phyloP scores from a whole-genome alignment of 2,329 filamentous ascomycete genomes.

The Fusarium oxysporum region DNA sequence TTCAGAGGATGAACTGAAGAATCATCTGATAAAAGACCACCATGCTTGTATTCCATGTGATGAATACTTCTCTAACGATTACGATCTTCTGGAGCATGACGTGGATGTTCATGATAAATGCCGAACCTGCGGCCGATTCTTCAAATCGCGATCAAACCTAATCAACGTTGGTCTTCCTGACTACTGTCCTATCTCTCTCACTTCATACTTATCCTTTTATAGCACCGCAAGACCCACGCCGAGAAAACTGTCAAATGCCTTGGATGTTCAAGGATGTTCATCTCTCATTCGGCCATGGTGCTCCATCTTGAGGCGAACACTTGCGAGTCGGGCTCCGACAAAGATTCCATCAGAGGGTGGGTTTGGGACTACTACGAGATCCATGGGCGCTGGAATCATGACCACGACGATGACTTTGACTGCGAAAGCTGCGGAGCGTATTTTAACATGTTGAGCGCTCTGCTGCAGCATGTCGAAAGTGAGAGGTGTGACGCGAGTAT shows the following conservation, averaged over 20 bases:
- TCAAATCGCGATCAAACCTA: constrained; percentile 19
- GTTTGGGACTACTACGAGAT: constrained; percentile 34
- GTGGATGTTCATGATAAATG: constrained; percentile 29
- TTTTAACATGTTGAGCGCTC: constrained; percentile 23
- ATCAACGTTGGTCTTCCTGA: constrained; percentile 7
- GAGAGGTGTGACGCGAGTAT: constrained; percentile 24
- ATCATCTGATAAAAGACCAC: background rate
- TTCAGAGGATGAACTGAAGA: background rate
- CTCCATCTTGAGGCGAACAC: constrained; percentile 41
- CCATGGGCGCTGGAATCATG: background rate
- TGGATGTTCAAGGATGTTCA: constrained; percentile 32
- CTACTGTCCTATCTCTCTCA: no score
- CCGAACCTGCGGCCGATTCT: constrained; percentile 8
- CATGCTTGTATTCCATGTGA: background rate
- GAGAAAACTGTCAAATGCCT: constrained; percentile 24
- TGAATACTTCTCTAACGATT: background rate
- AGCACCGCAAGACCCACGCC: constrained; percentile 38
- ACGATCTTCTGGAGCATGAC: constrained; percentile 9
- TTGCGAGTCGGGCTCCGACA: constrained; percentile 26
- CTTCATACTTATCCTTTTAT: rapidly evolving
- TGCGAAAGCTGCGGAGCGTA: constrained; percentile 34
- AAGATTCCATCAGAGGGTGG: background rate
- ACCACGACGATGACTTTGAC: constrained; percentile 15
- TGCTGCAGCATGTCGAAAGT: constrained; percentile 44
- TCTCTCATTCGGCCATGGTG: constrained; percentile 38